Conservation (phyloP, 2,329 filamentous ascomycete genomes). For the Colletotrichum theobromicola region DNA sequence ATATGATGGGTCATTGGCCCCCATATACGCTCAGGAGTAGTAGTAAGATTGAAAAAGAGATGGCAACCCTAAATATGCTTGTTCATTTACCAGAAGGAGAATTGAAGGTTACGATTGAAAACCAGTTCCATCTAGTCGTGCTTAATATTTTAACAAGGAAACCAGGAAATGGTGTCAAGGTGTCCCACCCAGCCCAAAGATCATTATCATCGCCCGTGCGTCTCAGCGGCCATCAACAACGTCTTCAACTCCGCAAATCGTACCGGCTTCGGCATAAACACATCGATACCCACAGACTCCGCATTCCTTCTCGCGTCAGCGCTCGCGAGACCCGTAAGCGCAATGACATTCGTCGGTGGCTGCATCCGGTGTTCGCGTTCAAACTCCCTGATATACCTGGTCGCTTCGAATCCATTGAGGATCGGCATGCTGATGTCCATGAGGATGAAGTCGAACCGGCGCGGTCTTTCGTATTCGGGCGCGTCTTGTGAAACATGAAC, state of each 20-base stretch:
- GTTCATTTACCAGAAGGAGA: background rate
- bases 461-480: background rate
- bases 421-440: constrained; percentile 63
- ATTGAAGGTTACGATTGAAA: background rate
- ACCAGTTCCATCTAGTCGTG: background rate
- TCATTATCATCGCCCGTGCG: background rate
- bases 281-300: constrained; percentile 51
- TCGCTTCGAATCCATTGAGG: constrained; percentile 56
- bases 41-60: background rate
- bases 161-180: background rate
- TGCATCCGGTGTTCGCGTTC: constrained; percentile 46
- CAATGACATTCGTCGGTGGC: constrained; percentile 50
- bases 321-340: constrained; percentile 57
- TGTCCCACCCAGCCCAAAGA: background rate
- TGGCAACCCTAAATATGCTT: too few species aligned
- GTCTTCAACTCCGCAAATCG: constrained; percentile 46
- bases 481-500: background rate
- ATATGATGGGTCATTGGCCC: background rate
- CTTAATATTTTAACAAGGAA: background rate
- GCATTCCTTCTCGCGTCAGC: constrained; percentile 54
- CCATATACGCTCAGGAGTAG: background rate
- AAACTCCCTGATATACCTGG: constrained; percentile 51
- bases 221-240: constrained; percentile 26
- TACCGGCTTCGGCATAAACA: constrained; percentile 58
- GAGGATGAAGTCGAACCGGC: constrained; percentile 38